A percentile compares a stretch with the other conserved stretches of the same genome.
Conservation (phyloP, 768 basidiomycete species). For the Pleurotus tuoliensis region DNA sequence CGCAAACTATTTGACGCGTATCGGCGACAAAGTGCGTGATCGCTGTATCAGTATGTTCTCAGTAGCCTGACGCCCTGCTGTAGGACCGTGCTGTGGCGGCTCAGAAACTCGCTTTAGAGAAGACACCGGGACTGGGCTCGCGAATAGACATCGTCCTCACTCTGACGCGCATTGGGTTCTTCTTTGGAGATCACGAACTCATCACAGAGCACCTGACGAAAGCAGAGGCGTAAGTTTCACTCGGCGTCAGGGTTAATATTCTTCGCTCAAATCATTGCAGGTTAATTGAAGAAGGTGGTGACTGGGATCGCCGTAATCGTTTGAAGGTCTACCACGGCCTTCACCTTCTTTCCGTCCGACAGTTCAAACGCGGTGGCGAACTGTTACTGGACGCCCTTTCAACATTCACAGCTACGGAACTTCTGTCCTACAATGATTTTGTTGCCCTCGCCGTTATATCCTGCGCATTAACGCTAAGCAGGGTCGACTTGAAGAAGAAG, state of each 20-base stretch:
- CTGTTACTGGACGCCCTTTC: constrained; percentile 88
- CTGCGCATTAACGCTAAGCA: constrained; percentile 68
- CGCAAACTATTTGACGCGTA: constrained; percentile 82
- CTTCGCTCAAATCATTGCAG: constrained; percentile 29
- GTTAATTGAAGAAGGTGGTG: constrained; percentile 91
- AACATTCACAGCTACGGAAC: constrained; percentile 91
- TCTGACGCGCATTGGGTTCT: constrained; percentile 85
- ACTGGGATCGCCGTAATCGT: constrained; percentile 96
- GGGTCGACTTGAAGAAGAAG: constrained; percentile 91
- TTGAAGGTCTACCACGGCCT: constrained; percentile 94
- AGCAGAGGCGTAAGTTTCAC: constrained; percentile 67
- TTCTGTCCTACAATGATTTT: constrained; percentile 86
- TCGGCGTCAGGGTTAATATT: no score
- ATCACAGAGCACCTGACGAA: constrained; percentile 69
- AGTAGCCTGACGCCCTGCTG: background rate
- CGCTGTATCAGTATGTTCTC: constrained; percentile 25
- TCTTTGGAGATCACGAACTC: constrained; percentile 76
- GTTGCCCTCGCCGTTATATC: constrained; percentile 81
- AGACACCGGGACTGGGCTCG: constrained; percentile 89
- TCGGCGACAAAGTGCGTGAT: constrained; percentile 69
- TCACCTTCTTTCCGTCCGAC: constrained; percentile 81
- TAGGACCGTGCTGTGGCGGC: constrained; percentile 82
- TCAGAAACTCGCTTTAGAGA: constrained; percentile 79
- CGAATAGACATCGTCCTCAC: constrained; percentile 91
- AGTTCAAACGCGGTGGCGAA: constrained; percentile 84